Conservation (phyloP, 2,329 filamentous ascomycete species). For the Diaporthe citrichinensis region DNA sequence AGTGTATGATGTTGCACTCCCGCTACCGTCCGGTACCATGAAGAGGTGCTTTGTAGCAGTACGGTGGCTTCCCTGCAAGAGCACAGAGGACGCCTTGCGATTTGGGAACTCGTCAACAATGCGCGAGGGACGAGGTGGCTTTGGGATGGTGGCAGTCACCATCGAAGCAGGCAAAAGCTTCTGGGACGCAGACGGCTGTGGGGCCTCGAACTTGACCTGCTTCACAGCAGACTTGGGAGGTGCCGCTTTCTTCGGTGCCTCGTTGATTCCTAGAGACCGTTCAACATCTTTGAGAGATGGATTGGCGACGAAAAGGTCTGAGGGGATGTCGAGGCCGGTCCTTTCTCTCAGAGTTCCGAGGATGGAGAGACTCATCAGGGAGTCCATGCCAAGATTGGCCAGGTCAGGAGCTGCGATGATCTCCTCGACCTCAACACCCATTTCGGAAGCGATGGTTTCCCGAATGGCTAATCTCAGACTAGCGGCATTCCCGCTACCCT, state of each 20-base stretch:
- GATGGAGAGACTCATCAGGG: slow-evolving; percentile 70
- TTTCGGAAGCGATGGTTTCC: slow-evolving; percentile 78
- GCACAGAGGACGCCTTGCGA: slow-evolving; percentile 63
- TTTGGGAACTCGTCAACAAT: slow-evolving; percentile 61
- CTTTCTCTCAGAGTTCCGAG: slow-evolving; percentile 68
- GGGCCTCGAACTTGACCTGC: slow-evolving; percentile 47
- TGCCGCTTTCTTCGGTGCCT: slow-evolving; percentile 55
- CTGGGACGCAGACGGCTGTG: slow-evolving; percentile 29
- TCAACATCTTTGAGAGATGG: slow-evolving; percentile 76
- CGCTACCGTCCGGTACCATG: slow-evolving; percentile 70
- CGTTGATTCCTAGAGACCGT: slow-evolving; percentile 69
- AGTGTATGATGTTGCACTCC: slow-evolving; percentile 77
- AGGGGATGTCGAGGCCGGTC: slow-evolving; percentile 67
- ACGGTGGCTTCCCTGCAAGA: slow-evolving; percentile 65
- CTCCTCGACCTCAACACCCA: slow-evolving; percentile 78
- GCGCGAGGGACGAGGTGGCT: slow-evolving; percentile 55
- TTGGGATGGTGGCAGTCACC: slow-evolving; percentile 59
- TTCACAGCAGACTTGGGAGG: slow-evolving; percentile 48
- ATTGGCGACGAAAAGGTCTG: slow-evolving; percentile 73
- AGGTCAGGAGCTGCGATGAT: slow-evolving; percentile 67
- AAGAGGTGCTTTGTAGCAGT: slow-evolving; percentile 64
- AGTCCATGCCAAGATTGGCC: slow-evolving; percentile 71
- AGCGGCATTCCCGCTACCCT: slow-evolving; percentile 54
- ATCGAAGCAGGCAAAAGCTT: slow-evolving; percentile 47
- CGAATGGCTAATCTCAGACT: slow-evolving; percentile 69